These are phyloP conservation scores for Silene latifolia DNA, from an alignment of 148 eudicot genomes.

Conservation along the genomic window DNA sequence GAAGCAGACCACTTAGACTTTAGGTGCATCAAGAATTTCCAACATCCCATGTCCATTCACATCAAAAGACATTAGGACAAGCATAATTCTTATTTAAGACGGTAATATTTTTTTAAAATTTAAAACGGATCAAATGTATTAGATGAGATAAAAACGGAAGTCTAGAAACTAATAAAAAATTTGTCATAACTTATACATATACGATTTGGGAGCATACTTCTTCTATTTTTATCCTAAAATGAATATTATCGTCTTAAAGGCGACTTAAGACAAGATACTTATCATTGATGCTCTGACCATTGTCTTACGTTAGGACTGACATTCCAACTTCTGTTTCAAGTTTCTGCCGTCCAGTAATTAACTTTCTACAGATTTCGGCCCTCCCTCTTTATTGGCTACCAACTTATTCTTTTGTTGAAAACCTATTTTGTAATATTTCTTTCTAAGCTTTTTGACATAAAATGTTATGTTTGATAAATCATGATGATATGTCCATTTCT, in stretches of 20 bases:
- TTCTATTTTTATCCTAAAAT: too few species aligned
- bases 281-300: not conserved
- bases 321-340: not conserved
- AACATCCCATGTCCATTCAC: not conserved
- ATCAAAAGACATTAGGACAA: not conserved
- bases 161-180: too few species aligned
- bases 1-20: not conserved
- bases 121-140: too few species aligned
- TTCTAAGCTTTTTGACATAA: not conserved
- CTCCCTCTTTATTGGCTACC: not conserved
- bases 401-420: constrained; percentile 3
- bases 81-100: too few species aligned
- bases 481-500: not conserved
- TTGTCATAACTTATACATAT: too few species aligned
- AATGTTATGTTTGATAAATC: not conserved
- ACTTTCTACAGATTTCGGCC: not conserved
- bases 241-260: too few species aligned
- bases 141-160: too few species aligned
- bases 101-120: too few species aligned
- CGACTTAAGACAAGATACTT: too few species aligned
- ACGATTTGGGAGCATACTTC: too few species aligned
- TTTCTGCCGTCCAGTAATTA: constrained; percentile 2
- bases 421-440: not conserved
- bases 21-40: constrained; percentile 9
- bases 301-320: not conserved